Conservation (phyloP, 169 alveolate genomes). For the Neospora caninum region DNA sequence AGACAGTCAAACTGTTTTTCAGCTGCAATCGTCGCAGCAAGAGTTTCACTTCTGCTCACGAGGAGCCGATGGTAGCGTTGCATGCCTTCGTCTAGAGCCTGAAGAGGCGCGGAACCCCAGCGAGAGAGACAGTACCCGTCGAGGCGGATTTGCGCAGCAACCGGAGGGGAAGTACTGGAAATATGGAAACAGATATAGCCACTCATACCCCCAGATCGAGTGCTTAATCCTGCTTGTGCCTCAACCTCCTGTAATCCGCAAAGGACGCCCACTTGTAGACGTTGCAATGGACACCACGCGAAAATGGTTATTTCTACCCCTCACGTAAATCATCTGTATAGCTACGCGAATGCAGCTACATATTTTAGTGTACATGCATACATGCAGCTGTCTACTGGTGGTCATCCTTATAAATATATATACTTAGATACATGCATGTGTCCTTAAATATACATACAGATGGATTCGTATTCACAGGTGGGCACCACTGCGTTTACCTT, state of each 20-base stretch:
- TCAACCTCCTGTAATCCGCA: no score
- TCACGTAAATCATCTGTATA: no score
- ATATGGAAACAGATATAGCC: no score
- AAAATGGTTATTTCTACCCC: no score
- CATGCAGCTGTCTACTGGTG: no score
- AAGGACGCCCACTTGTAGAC: background rate
- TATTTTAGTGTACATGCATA: background rate
- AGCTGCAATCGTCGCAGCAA: background rate
- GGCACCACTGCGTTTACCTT: background rate
- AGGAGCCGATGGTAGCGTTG: conserved; percentile 32
- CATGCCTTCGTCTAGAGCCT: conserved; percentile 26
- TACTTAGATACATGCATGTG: background rate
- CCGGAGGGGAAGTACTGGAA: no score
- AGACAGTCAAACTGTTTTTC: background rate
- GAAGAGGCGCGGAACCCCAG: background rate
- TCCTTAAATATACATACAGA: background rate
- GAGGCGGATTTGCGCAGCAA: no score
- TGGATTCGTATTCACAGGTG: background rate
- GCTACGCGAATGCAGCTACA: background rate
- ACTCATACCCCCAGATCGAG: no score
- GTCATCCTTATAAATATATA: background rate
- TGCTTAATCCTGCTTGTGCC: no score
- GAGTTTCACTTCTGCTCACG: background rate
- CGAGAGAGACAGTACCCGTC: no score
- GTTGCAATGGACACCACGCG: no score